These are phyloP conservation scores for Vitis labrusca DNA, from an alignment of 164 flowering plant genomes.

Conservation along the genomic window DNA sequence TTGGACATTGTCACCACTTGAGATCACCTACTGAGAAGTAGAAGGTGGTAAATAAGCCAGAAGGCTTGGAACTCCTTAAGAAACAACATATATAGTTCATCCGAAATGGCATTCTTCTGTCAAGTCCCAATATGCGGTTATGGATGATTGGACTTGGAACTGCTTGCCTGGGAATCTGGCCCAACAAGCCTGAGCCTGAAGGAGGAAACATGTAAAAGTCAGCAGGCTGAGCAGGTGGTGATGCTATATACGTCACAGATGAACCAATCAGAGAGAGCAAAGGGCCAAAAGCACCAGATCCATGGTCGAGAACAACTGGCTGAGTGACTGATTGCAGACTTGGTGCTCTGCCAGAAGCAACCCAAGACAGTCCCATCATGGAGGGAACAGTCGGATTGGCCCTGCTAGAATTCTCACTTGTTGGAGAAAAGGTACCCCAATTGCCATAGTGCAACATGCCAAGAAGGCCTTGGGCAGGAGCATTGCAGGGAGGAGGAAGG, in stretches of 20 bases:
- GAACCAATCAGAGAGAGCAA: neutral
- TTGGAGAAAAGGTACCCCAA: neutral
- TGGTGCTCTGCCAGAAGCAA: neutral
- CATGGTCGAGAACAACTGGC: neutral
- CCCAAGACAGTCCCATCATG: neutral
- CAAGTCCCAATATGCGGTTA: too few relatives aligned
- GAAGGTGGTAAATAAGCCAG: slow-evolving; percentile 71
- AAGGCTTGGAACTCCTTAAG: slow-evolving; percentile 61
- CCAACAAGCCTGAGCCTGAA: neutral
- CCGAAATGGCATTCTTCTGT: too few relatives aligned
- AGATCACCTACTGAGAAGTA: slow-evolving; percentile 64
- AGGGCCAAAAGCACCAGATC: neutral
- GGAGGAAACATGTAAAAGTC: neutral
- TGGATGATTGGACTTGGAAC: too few relatives aligned
- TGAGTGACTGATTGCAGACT: neutral
- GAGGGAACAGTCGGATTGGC: slow-evolving; percentile 1
- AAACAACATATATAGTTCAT: slow-evolving; percentile 20
- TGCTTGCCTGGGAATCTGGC: neutral
- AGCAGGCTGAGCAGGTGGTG: neutral
- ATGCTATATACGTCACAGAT: neutral
- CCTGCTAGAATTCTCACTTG: neutral
- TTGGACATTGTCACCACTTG: slow-evolving; percentile 50
- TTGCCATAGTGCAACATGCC: neutral
- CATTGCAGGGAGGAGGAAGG: neutral
- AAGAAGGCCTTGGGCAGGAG: neutral